Conservation (phyloP, 169 alveolate genomes). For the Plasmodium sp. region DNA sequence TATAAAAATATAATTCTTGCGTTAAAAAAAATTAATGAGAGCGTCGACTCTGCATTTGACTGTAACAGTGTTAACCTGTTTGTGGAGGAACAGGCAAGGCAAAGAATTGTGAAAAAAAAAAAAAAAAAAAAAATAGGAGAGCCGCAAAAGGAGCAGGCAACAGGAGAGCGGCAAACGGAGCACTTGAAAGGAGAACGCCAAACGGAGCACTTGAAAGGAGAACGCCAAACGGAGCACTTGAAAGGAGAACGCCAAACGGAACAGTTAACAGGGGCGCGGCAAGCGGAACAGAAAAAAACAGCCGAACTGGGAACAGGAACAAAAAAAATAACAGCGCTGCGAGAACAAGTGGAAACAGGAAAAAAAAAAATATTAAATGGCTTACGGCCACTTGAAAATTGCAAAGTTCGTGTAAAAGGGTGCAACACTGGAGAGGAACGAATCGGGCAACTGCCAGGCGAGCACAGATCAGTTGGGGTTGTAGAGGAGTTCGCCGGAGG, state of each 20-base stretch:
- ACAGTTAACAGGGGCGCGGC: too few species aligned
- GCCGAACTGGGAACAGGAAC: not conserved
- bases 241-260: not conserved
- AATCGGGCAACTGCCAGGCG: not conserved
- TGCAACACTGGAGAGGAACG: not conserved
- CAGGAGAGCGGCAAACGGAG: not conserved
- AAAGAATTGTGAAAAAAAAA: not conserved
- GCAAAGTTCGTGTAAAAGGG: not conserved
- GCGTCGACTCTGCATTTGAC: not conserved
- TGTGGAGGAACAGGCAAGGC: not conserved
- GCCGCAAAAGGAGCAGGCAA: not conserved
- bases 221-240: not conserved
- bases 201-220: not conserved
- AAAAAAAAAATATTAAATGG: not conserved
- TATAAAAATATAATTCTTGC: constrained; percentile 30
- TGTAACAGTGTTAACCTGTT: not conserved
- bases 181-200: not conserved
- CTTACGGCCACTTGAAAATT: not conserved
- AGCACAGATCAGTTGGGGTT: not conserved
- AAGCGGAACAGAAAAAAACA: not conserved
- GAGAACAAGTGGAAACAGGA: not conserved
- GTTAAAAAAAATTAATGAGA: constrained; percentile 33
- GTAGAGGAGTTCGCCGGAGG: constrained; percentile 4
- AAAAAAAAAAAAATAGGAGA: not conserved
- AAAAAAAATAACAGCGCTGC: not conserved